Evolutionary conservation across 768 basidiomycete species (phyloP).

Genomic region (Galerina marginata): DNA sequence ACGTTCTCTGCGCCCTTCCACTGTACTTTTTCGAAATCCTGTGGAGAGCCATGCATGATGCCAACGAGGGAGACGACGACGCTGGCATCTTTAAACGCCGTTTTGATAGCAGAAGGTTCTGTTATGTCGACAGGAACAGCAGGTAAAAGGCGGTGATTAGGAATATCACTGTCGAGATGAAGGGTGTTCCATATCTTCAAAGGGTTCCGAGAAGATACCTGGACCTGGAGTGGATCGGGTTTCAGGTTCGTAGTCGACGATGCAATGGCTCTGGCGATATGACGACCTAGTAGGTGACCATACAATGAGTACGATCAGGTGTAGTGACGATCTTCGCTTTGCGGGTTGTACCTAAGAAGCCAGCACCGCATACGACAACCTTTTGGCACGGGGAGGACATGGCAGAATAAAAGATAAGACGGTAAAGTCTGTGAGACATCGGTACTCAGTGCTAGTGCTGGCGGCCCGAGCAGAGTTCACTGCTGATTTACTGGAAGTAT

Average conservation of each 20-base stretch:
- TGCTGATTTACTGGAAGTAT: no score
- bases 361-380: constrained; percentile 59
- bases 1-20: constrained; percentile 72
- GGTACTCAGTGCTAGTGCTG: not conserved
- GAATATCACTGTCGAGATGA: constrained; percentile 25
- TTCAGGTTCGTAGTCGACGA: constrained; percentile 19
- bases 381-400: constrained; percentile 32
- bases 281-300: constrained; percentile 46
- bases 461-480: not conserved
- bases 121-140: constrained; percentile 61
- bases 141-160: constrained; percentile 44
- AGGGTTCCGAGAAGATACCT: constrained; percentile 67
- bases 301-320: not conserved
- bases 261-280: constrained; percentile 61
- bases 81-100: constrained; percentile 59
- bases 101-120: constrained; percentile 46
- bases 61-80: constrained; percentile 75
- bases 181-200: constrained; percentile 42
- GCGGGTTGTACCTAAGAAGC: constrained; percentile 58
- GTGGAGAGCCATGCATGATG: constrained; percentile 59
- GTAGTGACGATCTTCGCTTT: no score
- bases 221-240: constrained; percentile 45
- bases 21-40: constrained; percentile 66
- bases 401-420: not conserved
- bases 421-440: not conserved